A percentile compares a stretch with the other conserved stretches of the same genome.
phyloP scores from a whole-genome alignment of 164 flowering plant species.

The Tetracentron sinense region DNA sequence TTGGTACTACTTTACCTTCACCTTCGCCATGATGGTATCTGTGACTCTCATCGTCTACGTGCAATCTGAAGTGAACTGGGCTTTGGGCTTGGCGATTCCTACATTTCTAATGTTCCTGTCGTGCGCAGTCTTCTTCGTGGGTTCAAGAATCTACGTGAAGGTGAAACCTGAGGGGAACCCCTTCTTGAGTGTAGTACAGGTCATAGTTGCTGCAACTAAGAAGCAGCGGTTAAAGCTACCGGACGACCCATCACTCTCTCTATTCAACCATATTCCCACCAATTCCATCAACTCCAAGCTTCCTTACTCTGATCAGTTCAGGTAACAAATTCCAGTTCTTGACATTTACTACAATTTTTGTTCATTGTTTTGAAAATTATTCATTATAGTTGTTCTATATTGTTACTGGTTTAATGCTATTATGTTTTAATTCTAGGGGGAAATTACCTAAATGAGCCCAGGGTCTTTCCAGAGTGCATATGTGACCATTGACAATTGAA shows the following conservation, averaged over 20 bases:
- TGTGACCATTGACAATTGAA: no score
- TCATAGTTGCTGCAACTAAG: slow-evolving; percentile 53
- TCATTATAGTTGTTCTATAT: no score
- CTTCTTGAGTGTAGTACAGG: slow-evolving; percentile 47
- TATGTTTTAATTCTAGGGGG: no score
- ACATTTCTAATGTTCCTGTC: slow-evolving; percentile 63
- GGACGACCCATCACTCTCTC: slow-evolving; percentile 33
- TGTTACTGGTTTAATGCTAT: no score
- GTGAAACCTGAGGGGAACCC: slow-evolving; percentile 77
- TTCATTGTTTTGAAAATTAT: no score
- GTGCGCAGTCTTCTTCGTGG: slow-evolving; percentile 50
- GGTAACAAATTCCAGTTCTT: slow-evolving; percentile 31
- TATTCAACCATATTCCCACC: slow-evolving; percentile 37
- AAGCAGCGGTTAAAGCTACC: slow-evolving; percentile 44
- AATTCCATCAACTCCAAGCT: slow-evolving; percentile 54
- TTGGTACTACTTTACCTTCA: slow-evolving; percentile 89
- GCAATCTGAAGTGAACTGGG: slow-evolving; percentile 77
- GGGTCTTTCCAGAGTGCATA: no score
- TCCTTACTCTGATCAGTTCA: slow-evolving; percentile 65
- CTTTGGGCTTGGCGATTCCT: slow-evolving; percentile 64
- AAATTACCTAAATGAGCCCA: no score
- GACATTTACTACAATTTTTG: no score
- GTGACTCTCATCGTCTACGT: slow-evolving; percentile 74
- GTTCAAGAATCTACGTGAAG: slow-evolving; percentile 55
- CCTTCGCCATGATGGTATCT: slow-evolving; percentile 70